Evolutionary conservation across 2,329 filamentous ascomycete genomes (phyloP).

Genomic region (Aureobasidium lini): DNA sequence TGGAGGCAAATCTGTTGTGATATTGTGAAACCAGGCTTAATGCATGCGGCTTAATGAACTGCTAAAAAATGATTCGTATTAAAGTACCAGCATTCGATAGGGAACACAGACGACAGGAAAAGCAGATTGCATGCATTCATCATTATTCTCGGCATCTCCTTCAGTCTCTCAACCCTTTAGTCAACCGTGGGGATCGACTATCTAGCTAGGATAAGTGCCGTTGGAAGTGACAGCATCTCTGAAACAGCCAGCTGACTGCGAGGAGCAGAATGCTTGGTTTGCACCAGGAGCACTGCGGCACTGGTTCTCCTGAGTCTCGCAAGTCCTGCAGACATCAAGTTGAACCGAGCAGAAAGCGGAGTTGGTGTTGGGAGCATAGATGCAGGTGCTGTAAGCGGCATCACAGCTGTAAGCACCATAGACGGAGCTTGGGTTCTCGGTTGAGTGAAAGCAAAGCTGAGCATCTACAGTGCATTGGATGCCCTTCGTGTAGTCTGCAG

Average conservation of each 20-base stretch:
- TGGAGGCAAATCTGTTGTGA: too few relatives aligned
- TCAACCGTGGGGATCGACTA: not conserved
- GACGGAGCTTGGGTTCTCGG: not conserved
- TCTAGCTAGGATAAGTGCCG: not conserved
- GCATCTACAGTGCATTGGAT: not conserved
- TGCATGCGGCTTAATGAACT: too few relatives aligned
- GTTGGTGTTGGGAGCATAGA: not conserved
- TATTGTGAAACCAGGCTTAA: too few relatives aligned
- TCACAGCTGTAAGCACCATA: not conserved
- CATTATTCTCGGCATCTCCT: not conserved
- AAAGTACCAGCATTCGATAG: too few relatives aligned
- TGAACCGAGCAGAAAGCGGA: not conserved
- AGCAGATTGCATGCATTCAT: not conserved
- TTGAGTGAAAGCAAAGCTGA: not conserved
- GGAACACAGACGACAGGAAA: too few relatives aligned
- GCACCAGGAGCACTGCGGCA: not conserved
- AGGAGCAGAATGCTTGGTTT: not conserved
- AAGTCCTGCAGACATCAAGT: not conserved
- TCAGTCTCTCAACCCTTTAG: too few relatives aligned
- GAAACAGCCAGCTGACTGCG: slow-evolving; percentile 1
- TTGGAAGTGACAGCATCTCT: not conserved
- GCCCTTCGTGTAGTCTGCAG: not conserved
- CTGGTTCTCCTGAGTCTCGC: not conserved
- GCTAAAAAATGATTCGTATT: too few relatives aligned
- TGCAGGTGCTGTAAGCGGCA: not conserved